Evolutionary conservation across 805 yeast species (phyloP).

Genomic region (Candida mattraensis): DNA sequence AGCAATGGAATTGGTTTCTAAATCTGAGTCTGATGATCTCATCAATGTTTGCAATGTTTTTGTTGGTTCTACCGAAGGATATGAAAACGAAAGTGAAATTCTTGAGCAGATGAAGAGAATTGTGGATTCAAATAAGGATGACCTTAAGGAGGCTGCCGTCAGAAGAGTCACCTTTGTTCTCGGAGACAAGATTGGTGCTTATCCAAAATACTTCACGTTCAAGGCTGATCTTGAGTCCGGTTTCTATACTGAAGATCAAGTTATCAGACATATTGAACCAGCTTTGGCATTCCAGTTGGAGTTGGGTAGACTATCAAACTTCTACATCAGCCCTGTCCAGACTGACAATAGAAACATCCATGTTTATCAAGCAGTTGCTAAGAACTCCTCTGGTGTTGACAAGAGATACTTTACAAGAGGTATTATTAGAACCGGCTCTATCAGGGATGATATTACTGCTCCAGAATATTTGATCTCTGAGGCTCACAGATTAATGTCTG

Average conservation of each 20-base stretch:
- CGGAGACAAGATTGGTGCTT: slow-evolving; percentile 78
- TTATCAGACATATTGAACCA: slow-evolving; percentile 97
- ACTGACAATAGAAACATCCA: slow-evolving; percentile 97
- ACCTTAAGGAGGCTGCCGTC: slow-evolving; percentile 65
- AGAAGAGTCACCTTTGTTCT: slow-evolving; percentile 93
- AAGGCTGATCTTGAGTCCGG: slow-evolving; percentile 59
- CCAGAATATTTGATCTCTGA: slow-evolving; percentile 94
- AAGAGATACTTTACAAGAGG: slow-evolving; percentile 97
- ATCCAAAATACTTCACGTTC: slow-evolving; percentile 95
- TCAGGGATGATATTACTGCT: slow-evolving; percentile 88
- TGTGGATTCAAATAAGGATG: slow-evolving; percentile 67
- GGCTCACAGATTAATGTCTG: slow-evolving; percentile 94
- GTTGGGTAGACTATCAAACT: slow-evolving; percentile 89
- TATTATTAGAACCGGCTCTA: slow-evolving; percentile 92
- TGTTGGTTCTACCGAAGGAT: slow-evolving; percentile 72
- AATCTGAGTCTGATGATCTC: slow-evolving; percentile 43
- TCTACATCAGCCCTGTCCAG: slow-evolving; percentile 90
- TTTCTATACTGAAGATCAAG: slow-evolving; percentile 79
- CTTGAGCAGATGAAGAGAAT: slow-evolving; percentile 62
- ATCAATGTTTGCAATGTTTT: slow-evolving; percentile 83
- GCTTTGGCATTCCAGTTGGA: slow-evolving; percentile 97
- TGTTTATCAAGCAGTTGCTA: slow-evolving; percentile 94
- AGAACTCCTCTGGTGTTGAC: slow-evolving; percentile 83
- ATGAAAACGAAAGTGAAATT: slow-evolving; percentile 66
- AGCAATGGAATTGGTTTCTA: slow-evolving; percentile 72